Conservation (phyloP, 2,329 filamentous ascomycete species). For the Claviceps paspali region DNA sequence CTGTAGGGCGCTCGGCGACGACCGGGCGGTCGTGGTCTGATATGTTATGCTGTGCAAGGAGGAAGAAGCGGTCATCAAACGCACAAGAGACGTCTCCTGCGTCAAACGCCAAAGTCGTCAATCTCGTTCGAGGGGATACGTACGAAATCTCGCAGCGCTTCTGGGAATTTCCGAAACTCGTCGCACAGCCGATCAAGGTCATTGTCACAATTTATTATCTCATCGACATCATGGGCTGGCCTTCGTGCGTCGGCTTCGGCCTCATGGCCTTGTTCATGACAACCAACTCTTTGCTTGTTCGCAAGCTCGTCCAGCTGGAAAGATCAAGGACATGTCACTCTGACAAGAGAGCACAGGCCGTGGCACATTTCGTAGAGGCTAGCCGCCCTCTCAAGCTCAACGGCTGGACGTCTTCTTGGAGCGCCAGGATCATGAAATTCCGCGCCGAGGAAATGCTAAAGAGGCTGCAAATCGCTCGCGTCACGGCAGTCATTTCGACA, state of each 20-base stretch:
- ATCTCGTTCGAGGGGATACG: conserved; percentile 67
- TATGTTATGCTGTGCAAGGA: conserved; percentile 10
- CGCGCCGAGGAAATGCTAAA: conserved; percentile 21
- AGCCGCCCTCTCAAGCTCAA: conserved; percentile 48
- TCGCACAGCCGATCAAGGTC: conserved; percentile 65
- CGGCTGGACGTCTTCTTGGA: conserved; percentile 24
- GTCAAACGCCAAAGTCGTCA: conserved; percentile 81
- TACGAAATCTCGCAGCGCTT: conserved; percentile 74
- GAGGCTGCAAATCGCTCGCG: conserved; percentile 20
- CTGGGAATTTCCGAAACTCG: conserved; percentile 69
- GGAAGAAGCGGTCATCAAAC: conserved; percentile 3
- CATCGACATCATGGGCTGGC: conserved; percentile 63
- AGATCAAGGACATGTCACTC: conserved; percentile 56
- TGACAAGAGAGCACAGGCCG: conserved; percentile 63
- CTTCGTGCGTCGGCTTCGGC: conserved; percentile 58
- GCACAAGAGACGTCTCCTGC: conserved; percentile 35
- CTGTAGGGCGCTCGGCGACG: not conserved
- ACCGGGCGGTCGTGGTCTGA: conserved; percentile 8
- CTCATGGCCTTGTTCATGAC: conserved; percentile 55
- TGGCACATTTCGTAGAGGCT: conserved; percentile 74
- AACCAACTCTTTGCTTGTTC: conserved; percentile 53
- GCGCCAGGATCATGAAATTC: conserved; percentile 20
- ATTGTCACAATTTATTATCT: conserved; percentile 48
- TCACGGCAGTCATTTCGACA: conserved; percentile 40
- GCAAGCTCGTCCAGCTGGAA: conserved; percentile 52